Base-by-base conservation (phyloP, 768 basidiomycete genomes). In the Leccinum longicurvipes region DNA sequence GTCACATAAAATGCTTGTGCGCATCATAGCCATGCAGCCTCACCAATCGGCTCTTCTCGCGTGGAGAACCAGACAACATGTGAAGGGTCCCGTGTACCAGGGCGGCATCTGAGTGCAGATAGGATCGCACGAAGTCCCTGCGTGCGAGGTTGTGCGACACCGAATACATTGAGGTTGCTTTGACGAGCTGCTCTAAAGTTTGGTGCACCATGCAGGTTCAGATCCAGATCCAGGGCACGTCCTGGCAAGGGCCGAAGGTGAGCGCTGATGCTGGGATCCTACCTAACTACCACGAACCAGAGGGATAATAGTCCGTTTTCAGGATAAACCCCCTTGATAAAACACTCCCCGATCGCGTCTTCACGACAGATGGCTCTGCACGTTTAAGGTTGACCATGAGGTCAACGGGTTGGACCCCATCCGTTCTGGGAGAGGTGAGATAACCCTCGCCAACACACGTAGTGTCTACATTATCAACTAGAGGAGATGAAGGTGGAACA, bases 21-120 rank as follows among this genome's bases (percentile, higher is more conserved):
- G 28, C 21, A 23, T 31, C 19, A 48, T 31, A 31, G 29, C 19
- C 29, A 31, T 23, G 47, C 19, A 29, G 21, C 77, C 85, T 58
- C 71, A 93, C 93, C 84, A 51, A 96, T 84, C 4, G 95, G 94
- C 67, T 98, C 97, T 72, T 99, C 97, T 62, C 97, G 81, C 12
- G 96, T 97, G 27, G 90, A 97, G 72, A 98, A 93, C 93, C 94
- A 99, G 27, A 96, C 86, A 3, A 91, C 91, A 63, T 85, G 87
- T 3, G 87, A 83, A 11, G 86, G 81, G 58, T 85, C 78, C 3
- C 73, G 64, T 29, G 78, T 80, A 52, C 79, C 82, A 9, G 90
- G 90, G 27, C 87, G 76, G 60, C 88, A 89, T 32, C 86, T 77
- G 6, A 99, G 81, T 11, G 93, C 79, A 21, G 92, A 92, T 4